Evolutionary conservation across 176 grass and related monocot genomes (phyloP).

Genomic region (Carex scoparia): DNA sequence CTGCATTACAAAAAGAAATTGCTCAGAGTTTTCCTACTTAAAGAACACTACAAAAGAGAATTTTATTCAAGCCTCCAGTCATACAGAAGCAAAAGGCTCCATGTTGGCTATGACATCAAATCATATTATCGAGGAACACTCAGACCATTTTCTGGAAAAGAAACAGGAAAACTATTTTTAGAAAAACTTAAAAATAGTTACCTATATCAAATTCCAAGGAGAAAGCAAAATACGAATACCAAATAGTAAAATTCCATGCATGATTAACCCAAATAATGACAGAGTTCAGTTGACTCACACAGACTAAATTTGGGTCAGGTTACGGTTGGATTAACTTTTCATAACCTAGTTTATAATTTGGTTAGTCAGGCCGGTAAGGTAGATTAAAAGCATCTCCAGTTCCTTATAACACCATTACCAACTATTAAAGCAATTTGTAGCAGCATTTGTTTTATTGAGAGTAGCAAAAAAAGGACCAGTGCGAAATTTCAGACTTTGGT

Average conservation of each 20-base stretch:
- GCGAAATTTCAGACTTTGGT: neutral
- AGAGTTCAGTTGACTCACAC: neutral
- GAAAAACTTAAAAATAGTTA: slow-evolving; percentile 4
- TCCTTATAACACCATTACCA: neutral
- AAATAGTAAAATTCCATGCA: neutral
- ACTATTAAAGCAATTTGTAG: neutral
- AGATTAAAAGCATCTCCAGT: neutral
- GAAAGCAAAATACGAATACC: neutral
- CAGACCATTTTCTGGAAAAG: slow-evolving; percentile 66
- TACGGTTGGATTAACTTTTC: neutral
- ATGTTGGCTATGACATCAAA: neutral
- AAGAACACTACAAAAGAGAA: slow-evolving; percentile 20
- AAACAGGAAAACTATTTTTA: slow-evolving; percentile 23
- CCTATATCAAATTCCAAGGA: neutral
- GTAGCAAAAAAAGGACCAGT: neutral
- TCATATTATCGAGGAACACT: slow-evolving; percentile 73
- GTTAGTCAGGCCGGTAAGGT: neutral
- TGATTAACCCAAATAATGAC: neutral
- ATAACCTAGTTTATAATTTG: neutral
- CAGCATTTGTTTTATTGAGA: neutral
- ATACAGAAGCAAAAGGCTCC: slow-evolving; percentile 18
- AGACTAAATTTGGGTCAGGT: neutral
- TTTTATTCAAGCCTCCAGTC: slow-evolving; percentile 21
- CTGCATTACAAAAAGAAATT: slow-evolving; percentile 5
- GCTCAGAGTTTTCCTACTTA: slow-evolving; percentile 8